Evolutionary conservation across 169 alveolate species (phyloP).

Genomic region (Eimeria praecox): DNA sequence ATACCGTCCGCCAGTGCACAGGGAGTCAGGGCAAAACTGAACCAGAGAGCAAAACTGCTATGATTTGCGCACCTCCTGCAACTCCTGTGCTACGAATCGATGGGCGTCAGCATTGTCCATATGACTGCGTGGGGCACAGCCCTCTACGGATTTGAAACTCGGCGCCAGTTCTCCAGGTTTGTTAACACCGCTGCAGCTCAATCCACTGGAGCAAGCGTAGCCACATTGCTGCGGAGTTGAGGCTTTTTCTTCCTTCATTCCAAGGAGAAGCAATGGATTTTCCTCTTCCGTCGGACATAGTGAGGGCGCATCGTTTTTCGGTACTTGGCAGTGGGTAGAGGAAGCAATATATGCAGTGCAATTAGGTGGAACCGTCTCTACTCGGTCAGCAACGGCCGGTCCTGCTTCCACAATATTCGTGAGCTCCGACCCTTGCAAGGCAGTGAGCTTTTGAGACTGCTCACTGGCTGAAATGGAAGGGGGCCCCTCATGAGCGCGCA

Average conservation of each 20-base stretch:
- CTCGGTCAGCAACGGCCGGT: neutral
- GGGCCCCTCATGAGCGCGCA: neutral
- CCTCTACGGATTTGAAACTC: slow-evolving; percentile 1
- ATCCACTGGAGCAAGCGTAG: neutral
- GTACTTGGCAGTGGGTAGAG: neutral
- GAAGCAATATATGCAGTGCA: neutral
- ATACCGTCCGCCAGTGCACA: neutral
- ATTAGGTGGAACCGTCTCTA: neutral
- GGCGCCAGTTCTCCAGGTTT: neutral
- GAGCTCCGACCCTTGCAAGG: neutral
- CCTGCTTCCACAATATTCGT: neutral
- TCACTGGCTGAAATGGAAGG: neutral
- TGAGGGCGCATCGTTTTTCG: neutral
- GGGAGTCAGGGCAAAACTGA: neutral
- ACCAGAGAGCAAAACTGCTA: neutral
- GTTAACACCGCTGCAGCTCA: neutral
- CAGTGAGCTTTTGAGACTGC: neutral
- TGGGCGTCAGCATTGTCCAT: slow-evolving; percentile 25
- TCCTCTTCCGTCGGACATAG: neutral
- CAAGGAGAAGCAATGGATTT: neutral
- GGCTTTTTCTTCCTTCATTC: neutral
- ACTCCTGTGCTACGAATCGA: slow-evolving; percentile 54
- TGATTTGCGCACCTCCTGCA: slow-evolving; percentile 43
- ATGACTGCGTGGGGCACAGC: neutral
- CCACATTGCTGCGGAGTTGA: neutral